Evolutionary conservation across 768 basidiomycete genomes (phyloP), one percentile per base, ranked within the genome.

Genomic region (Pulveroboletus ravenelii): DNA sequence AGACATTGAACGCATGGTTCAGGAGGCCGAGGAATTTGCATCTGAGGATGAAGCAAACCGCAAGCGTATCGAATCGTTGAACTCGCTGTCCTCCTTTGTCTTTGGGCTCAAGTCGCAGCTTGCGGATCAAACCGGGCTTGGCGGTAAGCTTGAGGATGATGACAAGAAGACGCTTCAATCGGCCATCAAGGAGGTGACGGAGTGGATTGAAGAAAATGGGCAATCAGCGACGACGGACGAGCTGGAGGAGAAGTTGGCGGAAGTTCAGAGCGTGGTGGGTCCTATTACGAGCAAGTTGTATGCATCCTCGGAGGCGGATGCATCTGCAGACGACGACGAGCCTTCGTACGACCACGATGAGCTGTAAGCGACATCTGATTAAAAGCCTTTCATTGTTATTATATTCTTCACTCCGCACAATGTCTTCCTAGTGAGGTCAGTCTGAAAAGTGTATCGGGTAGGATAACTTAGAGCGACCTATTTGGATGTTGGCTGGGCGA

Each of bases 1-100:
- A 54, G 89, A 96, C 54, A 95, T 96, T 54, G 93, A 96, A 64
- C 89, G 92, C 53, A 96, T 95, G 93, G 89, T 96, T 49, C 81
- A 76, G 29, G 93, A 96, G 61, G 93, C 92, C 5, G 93, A 97
- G 78, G 85, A 93, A 63, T 94, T 89, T 59, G 87, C 87, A 2
- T 70, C 79, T 7, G 87, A 89, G 70, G 89, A 91, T 51, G 89
- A 80, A 69, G 78, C 79, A 38, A 83, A 85, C 65, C 81, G 86
- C 59, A 88, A 87, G 71, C 84, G 87, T 43, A 88, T 91, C 53
- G 91, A 92, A 64, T 78, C 87, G n/a, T 80, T 91, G 51, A 91
- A 92, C 74, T 74, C 75, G 20, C 79, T 92, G 41, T 89, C 88
- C 14, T 79, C 85, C 40, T 90, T 85, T 65, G 80, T 94, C 57